Base-by-base conservation (phyloP, 352 stramenopile species). In the Globisporangium sylvaticum region DNA sequence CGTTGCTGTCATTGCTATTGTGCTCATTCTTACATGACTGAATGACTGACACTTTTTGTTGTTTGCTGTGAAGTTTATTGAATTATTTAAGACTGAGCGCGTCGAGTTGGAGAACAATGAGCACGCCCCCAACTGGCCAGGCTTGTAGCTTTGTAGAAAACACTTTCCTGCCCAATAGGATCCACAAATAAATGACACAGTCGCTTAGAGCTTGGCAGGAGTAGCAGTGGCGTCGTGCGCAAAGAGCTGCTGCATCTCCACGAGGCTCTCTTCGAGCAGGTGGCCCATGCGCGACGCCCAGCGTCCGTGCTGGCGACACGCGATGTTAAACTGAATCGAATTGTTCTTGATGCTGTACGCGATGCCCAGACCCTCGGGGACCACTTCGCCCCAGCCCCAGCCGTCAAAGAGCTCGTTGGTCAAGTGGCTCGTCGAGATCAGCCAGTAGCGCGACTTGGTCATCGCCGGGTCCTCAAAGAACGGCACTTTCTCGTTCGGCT, bases 321-420 rank as follows among this genome's bases (percentile, higher is more conserved):
- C 83, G 66, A 94, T 91, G 72, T 94, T 94, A 69, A 92, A 94
- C 64, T 92, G 83, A 44, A 92, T 75, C n/a, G 77, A 88, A 59
- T 83, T 63, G 60, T 87, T 74, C 70, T 94, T 92, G 72, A 92
- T 84, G 60, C 83, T 91, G 70, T 94, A 94, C 12, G 84, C 86
- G 46, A 94, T 92, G 50, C 86, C 86, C 3, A 94, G 72, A 9
- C 86, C 86, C 27, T 94, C 84, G 0, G 84, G 81, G 44, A 94
- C 86, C 63, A 94, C 86, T 59, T 92, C 83, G 62, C 86, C 86
- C 86, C 86, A 94, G 34, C 86, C 86, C 86, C 86, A 94, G 62
- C 86, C 86, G 67, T 94, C 86, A 67, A 94, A 94, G 48, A 88
- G 68, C 62, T 92, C 84, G 74, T 94, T 88, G 9, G 80, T 94